Base-by-base conservation (phyloP, 2,329 filamentous ascomycete genomes). In the Pleurostoma richardsiae region DNA sequence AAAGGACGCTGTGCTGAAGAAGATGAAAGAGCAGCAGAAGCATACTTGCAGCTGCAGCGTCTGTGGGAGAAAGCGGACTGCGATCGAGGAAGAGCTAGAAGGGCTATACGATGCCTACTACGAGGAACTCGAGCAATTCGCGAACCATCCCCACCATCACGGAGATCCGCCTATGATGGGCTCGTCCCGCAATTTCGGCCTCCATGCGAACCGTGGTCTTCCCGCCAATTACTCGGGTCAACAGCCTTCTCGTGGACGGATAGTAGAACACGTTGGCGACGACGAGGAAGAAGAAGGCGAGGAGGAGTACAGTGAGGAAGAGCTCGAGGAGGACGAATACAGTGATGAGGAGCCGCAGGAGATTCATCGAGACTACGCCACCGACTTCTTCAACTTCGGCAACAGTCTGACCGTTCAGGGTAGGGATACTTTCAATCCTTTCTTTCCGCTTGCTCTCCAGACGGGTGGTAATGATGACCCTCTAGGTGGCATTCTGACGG, bases 21-120 rank as follows among this genome's bases (percentile, higher is more conserved):
- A 99, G 75, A 99, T 99, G 94, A 99, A 99, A 76, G 94, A 99
- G 68, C 94, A 99, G 68, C 94, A 99, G 67, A 97, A 97, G 69
- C 91, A 97, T 66, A 97, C 92, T 3, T 99, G 94, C 74, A 96
- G 91, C 65, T 99, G 94, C 68, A 95, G 90, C 4, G 92, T 99
- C 39, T 99, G 94, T 66, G 94, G 94, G 45, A 82, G 94, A 55
- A 99, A 99, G 72, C 83, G 94, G 45, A 96, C 88, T 10, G 94
- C 94, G 38, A 99, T 99, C 56, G 94, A 99, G 68, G 94, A 99
- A 69, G 94, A 99, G 68, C 76, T 99, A 10, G 94, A 99, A 64
- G 91, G 95, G 19, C 79, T 99, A 10, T 99, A 99, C 68, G 94
- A 99, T 71, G 92, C 92, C 52, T 99, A 99, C 69, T 99, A 99